Conservation (phyloP, 176 grass and related monocot species). For the Paspalum vaginatum region DNA sequence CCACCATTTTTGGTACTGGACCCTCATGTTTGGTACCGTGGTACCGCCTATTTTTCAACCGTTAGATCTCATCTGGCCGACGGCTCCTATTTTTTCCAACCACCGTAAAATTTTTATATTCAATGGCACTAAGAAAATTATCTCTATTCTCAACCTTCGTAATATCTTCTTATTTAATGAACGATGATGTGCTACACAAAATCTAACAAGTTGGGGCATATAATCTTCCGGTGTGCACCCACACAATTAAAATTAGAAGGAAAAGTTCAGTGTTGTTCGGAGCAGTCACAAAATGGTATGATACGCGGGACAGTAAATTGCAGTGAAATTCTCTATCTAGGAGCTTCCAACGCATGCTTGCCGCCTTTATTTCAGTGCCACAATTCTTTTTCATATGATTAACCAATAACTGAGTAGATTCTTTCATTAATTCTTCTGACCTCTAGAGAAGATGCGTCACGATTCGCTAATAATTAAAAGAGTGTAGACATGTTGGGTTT, state of each 20-base stretch:
- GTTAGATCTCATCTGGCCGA: too few relatives aligned
- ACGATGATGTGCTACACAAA: conserved; percentile 25
- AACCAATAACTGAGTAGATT: conserved; percentile 37
- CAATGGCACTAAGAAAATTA: too few relatives aligned
- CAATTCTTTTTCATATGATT: conserved; percentile 24
- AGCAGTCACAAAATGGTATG: conserved; percentile 11
- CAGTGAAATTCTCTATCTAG: conserved; percentile 37
- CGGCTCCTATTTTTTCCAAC: too few relatives aligned
- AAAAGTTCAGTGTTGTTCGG: conserved; percentile 26
- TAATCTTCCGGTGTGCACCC: conserved; percentile 38
- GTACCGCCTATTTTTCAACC: too few relatives aligned
- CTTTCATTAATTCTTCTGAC: conserved; percentile 45
- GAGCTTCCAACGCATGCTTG: conserved; percentile 38
- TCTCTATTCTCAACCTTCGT: too few relatives aligned
- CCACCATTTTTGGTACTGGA: too few relatives aligned
- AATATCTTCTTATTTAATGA: conserved; percentile 1
- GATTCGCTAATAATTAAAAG: conserved; percentile 13
- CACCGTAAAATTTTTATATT: too few relatives aligned
- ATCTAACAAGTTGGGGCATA: conserved; percentile 39
- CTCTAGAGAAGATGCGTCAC: conserved; percentile 36
- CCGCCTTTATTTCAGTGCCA: conserved; percentile 21
- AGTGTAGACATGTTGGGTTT: background rate
- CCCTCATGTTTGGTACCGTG: too few relatives aligned
- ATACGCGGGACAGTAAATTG: conserved; percentile 14
- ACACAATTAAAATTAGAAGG: conserved; percentile 31